Conservation (phyloP, 2,329 filamentous ascomycete genomes). For the Cordyceps militaris region DNA sequence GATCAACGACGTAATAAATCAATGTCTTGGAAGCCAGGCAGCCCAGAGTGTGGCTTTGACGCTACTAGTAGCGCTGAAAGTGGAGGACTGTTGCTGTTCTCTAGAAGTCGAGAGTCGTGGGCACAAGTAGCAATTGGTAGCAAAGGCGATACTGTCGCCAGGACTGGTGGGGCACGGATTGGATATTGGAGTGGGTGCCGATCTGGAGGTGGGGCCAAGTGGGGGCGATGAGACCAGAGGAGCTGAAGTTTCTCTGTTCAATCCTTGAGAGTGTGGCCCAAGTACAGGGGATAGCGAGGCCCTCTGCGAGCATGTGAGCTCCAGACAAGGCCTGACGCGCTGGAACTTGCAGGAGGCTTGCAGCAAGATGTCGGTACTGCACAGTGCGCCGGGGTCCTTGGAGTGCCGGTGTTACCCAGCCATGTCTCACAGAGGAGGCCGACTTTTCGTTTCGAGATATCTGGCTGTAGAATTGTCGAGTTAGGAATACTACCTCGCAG, state of each 20-base stretch:
- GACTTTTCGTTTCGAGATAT: no score
- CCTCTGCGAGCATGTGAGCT: slow-evolving; percentile 3
- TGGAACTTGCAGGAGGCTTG: slow-evolving; percentile 10
- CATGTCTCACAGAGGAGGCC: not conserved
- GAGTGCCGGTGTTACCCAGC: not conserved
- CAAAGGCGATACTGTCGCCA: not conserved
- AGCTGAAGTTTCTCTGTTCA: slow-evolving; percentile 6
- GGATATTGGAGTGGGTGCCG: slow-evolving; percentile 1
- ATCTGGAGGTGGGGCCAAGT: slow-evolving; percentile 8
- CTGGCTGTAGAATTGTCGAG: not conserved
- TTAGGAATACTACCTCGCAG: not conserved
- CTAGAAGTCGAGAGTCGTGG: not conserved
- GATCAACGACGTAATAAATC: slow-evolving; percentile 14
- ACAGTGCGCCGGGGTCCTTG: not conserved
- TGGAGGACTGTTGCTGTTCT: not conserved
- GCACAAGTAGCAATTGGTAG: not conserved
- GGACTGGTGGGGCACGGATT: not conserved
- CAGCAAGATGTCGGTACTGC: not conserved
- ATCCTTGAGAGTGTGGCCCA: not conserved
- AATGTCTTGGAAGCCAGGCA: no score
- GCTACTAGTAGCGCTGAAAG: not conserved
- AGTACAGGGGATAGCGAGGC: no score
- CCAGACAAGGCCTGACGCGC: not conserved
- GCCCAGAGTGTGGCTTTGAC: not conserved
- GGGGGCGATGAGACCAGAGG: not conserved